Percentiles rank a stretch among this genome's conserved stretches.
These are phyloP conservation scores for Oehlia diaphana DNA, from an alignment of 192 early-diverging fungal genomes.

Conservation along the genomic window DNA sequence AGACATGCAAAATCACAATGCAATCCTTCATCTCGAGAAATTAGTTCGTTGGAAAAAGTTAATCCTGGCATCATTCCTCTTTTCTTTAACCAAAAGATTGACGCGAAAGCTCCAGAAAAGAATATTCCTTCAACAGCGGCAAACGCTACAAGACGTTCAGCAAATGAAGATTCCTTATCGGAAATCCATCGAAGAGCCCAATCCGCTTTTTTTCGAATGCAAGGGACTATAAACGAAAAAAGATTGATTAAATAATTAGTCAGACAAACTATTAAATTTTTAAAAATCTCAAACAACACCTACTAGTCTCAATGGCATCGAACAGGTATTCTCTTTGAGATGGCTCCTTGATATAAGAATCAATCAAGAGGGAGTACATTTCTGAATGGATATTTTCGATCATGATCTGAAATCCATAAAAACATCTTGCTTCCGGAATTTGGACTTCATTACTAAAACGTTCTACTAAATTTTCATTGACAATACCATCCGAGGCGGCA, in stretches of 20 bases:
- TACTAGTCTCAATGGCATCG: conserved; percentile 89
- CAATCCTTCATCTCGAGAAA: conserved; percentile 95
- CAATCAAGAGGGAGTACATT: conserved; percentile 94
- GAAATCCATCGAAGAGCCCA: conserved; percentile 96
- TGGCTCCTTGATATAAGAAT: conserved; percentile 92
- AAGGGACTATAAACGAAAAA: conserved; percentile 66
- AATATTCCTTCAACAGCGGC: conserved; percentile 98
- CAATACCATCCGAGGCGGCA: conserved; percentile 93
- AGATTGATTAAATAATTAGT: background rate
- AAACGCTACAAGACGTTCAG: conserved; percentile 92
- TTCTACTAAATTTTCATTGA: conserved; percentile 93
- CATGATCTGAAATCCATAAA: conserved; percentile 98
- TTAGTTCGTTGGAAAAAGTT: conserved; percentile 97
- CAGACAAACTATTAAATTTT: background rate
- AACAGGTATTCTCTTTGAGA: conserved; percentile 82
- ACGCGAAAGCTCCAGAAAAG: conserved; percentile 96
- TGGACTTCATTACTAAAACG: conserved; percentile 91
- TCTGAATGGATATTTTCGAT: conserved; percentile 97
- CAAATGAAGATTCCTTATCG: conserved; percentile 78
- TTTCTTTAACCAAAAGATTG: conserved; percentile 99
- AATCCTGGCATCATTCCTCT: conserved; percentile 96
- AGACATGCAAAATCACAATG: conserved; percentile 98
- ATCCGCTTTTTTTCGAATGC: conserved; percentile 93
- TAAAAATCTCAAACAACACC: conserved; percentile 35
- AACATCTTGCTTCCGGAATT: conserved; percentile 91